phyloP scores from a whole-genome alignment of 208 protist genomes.

The Vickermania spadyakhi region DNA sequence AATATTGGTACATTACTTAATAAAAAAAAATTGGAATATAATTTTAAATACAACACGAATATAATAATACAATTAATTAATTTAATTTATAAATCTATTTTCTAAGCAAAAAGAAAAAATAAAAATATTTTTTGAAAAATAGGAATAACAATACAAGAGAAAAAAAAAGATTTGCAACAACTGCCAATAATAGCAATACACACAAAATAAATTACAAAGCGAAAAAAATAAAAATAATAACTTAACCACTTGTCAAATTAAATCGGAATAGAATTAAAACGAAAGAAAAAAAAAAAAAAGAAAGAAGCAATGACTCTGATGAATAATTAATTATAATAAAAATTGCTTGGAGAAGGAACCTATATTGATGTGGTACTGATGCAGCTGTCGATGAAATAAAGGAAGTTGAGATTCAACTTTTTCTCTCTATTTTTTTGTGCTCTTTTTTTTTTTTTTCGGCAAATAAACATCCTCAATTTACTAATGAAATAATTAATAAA shows the following conservation, averaged over 20 bases:
- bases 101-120: background rate
- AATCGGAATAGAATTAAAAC: background rate
- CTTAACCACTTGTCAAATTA: background rate
- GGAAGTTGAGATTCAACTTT: too few relatives aligned
- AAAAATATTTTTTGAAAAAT: background rate
- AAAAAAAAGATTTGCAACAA: slow-evolving; percentile 4
- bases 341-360: too few relatives aligned
- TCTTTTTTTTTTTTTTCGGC: too few relatives aligned
- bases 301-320: slow-evolving; percentile 6
- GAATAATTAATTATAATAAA: slow-evolving; percentile 2
- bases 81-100: background rate
- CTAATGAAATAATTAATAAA: too few relatives aligned
- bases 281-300: slow-evolving; percentile 13
- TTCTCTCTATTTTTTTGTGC: too few relatives aligned
- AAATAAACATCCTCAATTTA: too few relatives aligned
- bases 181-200: background rate
- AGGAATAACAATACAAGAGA: background rate
- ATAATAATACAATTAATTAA: too few relatives aligned
- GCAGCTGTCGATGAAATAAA: too few relatives aligned
- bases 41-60: too few relatives aligned
- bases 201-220: background rate
- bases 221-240: slow-evolving; percentile 3
- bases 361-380: too few relatives aligned
- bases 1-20: too few relatives aligned
- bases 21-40: too few relatives aligned